A percentile compares a stretch with the other conserved stretches of the same genome.
phyloP scores from a whole-genome alignment of 208 protist species.

The Plasmodiophora brassicae region DNA sequence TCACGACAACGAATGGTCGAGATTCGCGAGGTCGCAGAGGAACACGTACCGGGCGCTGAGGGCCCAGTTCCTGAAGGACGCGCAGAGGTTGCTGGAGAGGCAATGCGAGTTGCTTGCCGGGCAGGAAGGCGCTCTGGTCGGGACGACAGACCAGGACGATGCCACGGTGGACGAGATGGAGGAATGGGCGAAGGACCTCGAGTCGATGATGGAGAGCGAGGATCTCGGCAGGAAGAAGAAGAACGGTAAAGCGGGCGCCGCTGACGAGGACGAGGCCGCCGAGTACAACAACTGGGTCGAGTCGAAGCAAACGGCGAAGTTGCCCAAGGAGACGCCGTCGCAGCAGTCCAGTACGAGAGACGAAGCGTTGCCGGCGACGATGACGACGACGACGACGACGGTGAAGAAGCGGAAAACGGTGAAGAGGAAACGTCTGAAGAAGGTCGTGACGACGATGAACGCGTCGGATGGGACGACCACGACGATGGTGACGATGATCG shows the following conservation, averaged over 20 bases:
- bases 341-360: not conserved
- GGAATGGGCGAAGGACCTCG: conserved; percentile 1
- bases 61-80: conserved; percentile 28
- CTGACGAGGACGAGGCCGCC: not conserved
- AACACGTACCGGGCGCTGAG: not conserved
- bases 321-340: not conserved
- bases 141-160: not conserved
- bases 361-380: not conserved
- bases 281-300: not conserved
- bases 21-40: conserved; percentile 9
- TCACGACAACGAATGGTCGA: conserved; percentile 22
- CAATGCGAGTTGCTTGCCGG: not conserved
- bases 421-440: not conserved
- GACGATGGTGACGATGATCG: not conserved
- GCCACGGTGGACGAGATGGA: conserved; percentile 1
- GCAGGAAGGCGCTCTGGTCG: not conserved
- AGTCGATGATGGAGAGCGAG: conserved; percentile 25
- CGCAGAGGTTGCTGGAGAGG: not conserved
- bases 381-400: not conserved
- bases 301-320: not conserved
- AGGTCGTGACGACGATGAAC: not conserved
- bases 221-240: not conserved
- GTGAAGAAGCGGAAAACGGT: not conserved
- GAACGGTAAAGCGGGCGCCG: not conserved
- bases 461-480: not conserved